A percentile compares a stretch with the other conserved stretches of the same genome.
These are phyloP conservation scores for Teratosphaeriaceae sp. DNA, from an alignment of 2,329 filamentous ascomycete genomes.

Conservation along the genomic window DNA sequence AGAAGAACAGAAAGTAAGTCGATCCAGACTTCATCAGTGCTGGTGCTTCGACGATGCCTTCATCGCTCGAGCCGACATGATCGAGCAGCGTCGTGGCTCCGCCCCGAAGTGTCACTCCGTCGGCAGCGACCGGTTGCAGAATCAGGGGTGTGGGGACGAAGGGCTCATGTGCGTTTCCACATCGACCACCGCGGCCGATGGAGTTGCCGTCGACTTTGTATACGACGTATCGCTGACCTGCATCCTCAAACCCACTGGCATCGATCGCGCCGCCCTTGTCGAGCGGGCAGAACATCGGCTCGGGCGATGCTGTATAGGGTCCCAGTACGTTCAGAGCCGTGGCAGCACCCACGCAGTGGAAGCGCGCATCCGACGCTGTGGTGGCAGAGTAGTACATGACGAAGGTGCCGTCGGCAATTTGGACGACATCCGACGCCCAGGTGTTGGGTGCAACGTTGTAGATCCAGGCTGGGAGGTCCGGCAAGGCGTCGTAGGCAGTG, in stretches of 20 bases:
- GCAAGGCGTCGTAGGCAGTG: slow-evolving; percentile 45
- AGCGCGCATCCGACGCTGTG: slow-evolving; percentile 14
- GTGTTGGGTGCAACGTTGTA: slow-evolving; percentile 42
- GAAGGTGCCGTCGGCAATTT: slow-evolving; percentile 8
- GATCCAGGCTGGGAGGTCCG: slow-evolving; percentile 46
- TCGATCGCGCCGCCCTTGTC: slow-evolving; percentile 26
- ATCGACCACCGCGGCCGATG: slow-evolving; percentile 22
- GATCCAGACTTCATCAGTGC: slow-evolving; percentile 16
- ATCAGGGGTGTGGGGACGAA: slow-evolving; percentile 14
- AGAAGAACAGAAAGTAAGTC: slow-evolving; percentile 23
- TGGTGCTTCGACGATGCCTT: slow-evolving; percentile 27
- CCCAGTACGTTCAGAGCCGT: slow-evolving; percentile 19
- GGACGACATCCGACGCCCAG: slow-evolving; percentile 55
- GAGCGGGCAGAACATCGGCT: slow-evolving; percentile 22
- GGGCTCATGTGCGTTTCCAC: slow-evolving; percentile 14
- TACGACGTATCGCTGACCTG: slow-evolving; percentile 22
- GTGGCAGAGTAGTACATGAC: slow-evolving; percentile 28
- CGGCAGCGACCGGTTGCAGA: slow-evolving; percentile 22
- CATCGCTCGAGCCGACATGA: slow-evolving; percentile 12
- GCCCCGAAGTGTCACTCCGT: slow-evolving; percentile 23
- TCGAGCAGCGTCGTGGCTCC: slow-evolving; percentile 18
- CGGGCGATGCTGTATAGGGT: slow-evolving; percentile 16
- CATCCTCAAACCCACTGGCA: slow-evolving; percentile 22
- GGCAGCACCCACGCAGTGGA: slow-evolving; percentile 27
- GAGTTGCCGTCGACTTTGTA: slow-evolving; percentile 28